Base-by-base conservation (phyloP, 2,329 filamentous ascomycete species). In the Cladosporium sp. region DNA sequence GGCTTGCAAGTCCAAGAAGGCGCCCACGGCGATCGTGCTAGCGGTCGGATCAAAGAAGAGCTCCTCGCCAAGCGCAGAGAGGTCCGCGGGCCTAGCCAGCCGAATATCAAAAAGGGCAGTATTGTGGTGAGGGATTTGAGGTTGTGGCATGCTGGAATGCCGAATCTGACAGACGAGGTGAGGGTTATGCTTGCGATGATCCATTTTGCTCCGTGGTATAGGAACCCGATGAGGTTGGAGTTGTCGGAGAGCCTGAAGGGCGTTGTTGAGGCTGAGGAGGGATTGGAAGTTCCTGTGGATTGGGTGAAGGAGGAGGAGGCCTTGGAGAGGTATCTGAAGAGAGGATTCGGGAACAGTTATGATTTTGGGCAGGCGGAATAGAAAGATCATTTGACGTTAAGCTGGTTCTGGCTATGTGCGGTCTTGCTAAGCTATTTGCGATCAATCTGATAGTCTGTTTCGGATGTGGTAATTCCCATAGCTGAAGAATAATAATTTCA, bases 281-380 rank as follows among this genome's bases (percentile, higher is more conserved):
- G 74, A 0, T 62, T 86, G 15, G 73, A 84, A 28, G 70, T 84
- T 9, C 79, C 78, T 0, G 79, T 79, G 0, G 72, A 79, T 28
- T 86, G 78, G 74, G 67, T 79, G 3, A 60, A 66, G 1, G 73
- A 71, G 28, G 70, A 78, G 34, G 70, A 78, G 42, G 74, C 77
- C 2, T 56, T 77, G 55, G 67, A 70, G 39, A 70, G 71, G 0
- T 86, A 86, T 66, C 61, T 86, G 61, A 75, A 83, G 47, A 69
- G 82, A 56, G 79, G 76, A 1, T 86, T 83, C 65, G 83, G 83
- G 0, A 86, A 86, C 65, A 80, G 78, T 19, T 86, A 86, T 71
- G 78, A 86, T 66, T 86, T 86, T 64, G 71, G 79, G 56, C 83
- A 86, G 68, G 55, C 58, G 1, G 50, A 61, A 19, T 48, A n/a